Conservation (phyloP, 2,329 filamentous ascomycete species). For the Claviceps paspali region DNA sequence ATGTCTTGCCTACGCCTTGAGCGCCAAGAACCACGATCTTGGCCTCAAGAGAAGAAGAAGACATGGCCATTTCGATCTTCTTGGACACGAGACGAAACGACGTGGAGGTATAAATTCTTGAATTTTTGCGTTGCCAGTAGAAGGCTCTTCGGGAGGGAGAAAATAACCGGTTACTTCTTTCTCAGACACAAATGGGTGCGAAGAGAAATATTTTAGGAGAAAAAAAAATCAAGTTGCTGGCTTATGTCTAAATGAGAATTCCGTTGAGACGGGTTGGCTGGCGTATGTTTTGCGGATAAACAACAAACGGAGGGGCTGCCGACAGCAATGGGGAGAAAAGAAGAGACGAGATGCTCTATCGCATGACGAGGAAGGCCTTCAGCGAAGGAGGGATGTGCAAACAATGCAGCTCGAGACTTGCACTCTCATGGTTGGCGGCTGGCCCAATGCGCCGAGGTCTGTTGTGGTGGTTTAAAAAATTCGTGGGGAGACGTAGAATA, state of each 20-base stretch:
- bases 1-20: constrained; percentile 69
- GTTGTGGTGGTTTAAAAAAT: too few species aligned
- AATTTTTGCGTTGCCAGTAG: too few species aligned
- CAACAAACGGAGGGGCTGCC: neutral
- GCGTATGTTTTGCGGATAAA: neutral
- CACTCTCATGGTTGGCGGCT: constrained; percentile 1
- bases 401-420: neutral
- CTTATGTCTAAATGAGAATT: too few species aligned
- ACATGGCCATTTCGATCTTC: constrained; percentile 16
- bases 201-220: too few species aligned
- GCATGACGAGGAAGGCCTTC: constrained; percentile 4
- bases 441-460: neutral
- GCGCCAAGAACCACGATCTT: constrained; percentile 71
- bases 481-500: too few species aligned
- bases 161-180: too few species aligned
- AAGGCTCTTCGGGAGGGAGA: too few species aligned
- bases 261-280: too few species aligned
- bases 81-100: too few species aligned
- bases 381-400: constrained; percentile 4
- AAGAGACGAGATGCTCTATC: neutral
- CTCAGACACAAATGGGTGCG: too few species aligned
- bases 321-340: neutral
- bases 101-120: too few species aligned
- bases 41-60: constrained; percentile 58
- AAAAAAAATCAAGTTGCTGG: too few species aligned